Evolutionary conservation across 148 eudicot genomes (phyloP).

Genomic region (Selenicereus undatus): DNA sequence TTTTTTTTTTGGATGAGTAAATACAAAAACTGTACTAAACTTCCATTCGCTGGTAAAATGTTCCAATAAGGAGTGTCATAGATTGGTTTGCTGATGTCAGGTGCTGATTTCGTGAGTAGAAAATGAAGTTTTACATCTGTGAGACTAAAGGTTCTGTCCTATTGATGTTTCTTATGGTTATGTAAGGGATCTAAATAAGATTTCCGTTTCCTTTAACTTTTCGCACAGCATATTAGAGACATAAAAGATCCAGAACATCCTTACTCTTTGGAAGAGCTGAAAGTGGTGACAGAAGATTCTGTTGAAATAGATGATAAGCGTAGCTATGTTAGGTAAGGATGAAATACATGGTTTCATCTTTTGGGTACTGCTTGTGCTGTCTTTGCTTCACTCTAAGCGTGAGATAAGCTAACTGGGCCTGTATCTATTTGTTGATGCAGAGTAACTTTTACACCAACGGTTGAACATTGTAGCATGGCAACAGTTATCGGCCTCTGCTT

Average conservation of each 20-base stretch:
- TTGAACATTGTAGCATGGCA: slow-evolving; percentile 98
- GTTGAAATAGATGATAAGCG: slow-evolving; percentile 71
- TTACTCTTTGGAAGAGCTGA: slow-evolving; percentile 90
- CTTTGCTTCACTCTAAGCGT: not conserved
- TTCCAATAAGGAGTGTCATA: not conserved
- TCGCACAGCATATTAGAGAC: slow-evolving; percentile 85
- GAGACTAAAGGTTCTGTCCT: not conserved
- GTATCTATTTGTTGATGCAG: slow-evolving; percentile 33
- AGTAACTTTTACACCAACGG: slow-evolving; percentile 93
- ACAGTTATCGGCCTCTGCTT: slow-evolving; percentile 89
- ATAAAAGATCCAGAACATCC: slow-evolving; percentile 99
- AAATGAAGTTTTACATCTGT: not conserved
- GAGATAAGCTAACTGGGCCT: not conserved
- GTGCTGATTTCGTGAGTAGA: not conserved
- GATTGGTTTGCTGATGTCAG: not conserved
- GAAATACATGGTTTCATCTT: not conserved
- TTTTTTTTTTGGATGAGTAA: no score
- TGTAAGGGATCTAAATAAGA: not conserved
- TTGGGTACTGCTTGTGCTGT: not conserved
- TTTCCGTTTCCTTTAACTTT: slow-evolving; percentile 32
- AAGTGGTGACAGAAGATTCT: slow-evolving; percentile 92
- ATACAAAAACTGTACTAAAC: no score
- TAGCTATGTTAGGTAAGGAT: slow-evolving; percentile 60
- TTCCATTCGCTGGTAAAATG: not conserved
- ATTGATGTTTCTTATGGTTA: not conserved